Base-by-base conservation (phyloP, 2,329 filamentous ascomycete genomes). In the Biscogniauxia sp. region DNA sequence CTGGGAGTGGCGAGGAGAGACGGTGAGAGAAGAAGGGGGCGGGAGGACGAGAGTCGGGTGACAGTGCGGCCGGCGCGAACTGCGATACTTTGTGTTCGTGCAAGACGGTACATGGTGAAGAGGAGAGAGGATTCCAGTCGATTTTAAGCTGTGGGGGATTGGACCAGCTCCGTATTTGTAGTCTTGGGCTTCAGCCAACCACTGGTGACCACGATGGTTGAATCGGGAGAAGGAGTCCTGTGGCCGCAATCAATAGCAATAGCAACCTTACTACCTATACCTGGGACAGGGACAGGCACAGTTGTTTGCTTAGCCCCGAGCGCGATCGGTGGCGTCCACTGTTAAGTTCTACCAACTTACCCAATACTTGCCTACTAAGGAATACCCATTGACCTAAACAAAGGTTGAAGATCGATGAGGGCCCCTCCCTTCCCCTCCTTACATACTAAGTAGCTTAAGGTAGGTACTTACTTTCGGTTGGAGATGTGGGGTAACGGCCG, bases 71-170 rank as follows among this genome's bases (percentile, higher is more conserved):
- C 61, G 53, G 68, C 68, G 64, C 62, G 67, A 53, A 61, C 59
- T 57, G 64, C 60, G 60, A 73, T 66, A 62, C 56, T 62, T 62
- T 66, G 68, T 51, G 71, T 65, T 51, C 65, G 60, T 28, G 68
- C 64, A 41, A 74, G 65, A 64, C 71, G 70, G 63, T 74, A 66
- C 72, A 74, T 74, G 56, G 32, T 65, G 57, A 52, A 32, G 25
- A 52, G 53, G 15, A 45, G 37, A 45, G 37, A 45, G 37, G 37
- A 45, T n/a, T 45, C 37, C 37, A 45, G 17, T 45, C 13, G 20
- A 50, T 20, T 28, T 57, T 3, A 51, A 19, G 50, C 17, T 56
- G n/a, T 20, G 32, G 19, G 37, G 37, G 28, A 6, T 17, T 45
- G 15, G 37, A 45, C 17, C 37, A 45, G 17, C 15, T 45, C 11